Evolutionary conservation across 192 early-diverging fungal species (phyloP).

Genomic region (Rhizophagus prolifer): DNA sequence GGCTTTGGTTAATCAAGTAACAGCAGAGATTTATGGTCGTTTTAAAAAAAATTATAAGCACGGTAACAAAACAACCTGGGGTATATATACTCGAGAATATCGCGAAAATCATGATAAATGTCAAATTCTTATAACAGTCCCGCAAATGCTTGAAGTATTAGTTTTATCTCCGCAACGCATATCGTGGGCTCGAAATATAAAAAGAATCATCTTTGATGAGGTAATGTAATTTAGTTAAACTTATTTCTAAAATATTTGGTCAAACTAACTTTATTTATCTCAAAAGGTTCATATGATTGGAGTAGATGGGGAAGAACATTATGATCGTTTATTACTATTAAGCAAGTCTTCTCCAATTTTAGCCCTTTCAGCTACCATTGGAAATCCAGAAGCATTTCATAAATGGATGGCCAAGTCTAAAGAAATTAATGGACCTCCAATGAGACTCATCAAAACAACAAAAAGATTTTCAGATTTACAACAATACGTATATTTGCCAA

Average conservation of each 20-base stretch:
- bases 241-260: too few relatives aligned
- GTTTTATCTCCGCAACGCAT: conserved; percentile 38
- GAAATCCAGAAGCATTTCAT: conserved; percentile 34
- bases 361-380: conserved; percentile 46
- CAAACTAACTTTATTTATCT: neutral
- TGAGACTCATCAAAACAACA: conserved; percentile 34
- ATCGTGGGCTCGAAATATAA: conserved; percentile 26
- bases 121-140: conserved; percentile 47
- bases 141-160: conserved; percentile 38
- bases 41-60: conserved; percentile 40
- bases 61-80: conserved; percentile 34
- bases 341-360: conserved; percentile 33
- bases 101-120: conserved; percentile 28
- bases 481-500: conserved; percentile 41
- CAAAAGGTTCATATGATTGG: neutral
- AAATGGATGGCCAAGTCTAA: conserved; percentile 36
- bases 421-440: conserved; percentile 17
- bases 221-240: too few relatives aligned
- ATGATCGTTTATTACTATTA: conserved; percentile 39
- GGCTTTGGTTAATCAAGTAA: conserved; percentile 47
- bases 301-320: conserved; percentile 34
- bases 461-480: conserved; percentile 45
- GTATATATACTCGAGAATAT: conserved; percentile 43
- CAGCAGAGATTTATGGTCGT: conserved; percentile 46
- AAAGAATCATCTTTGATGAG: conserved; percentile 52